Evolutionary conservation across 495 filamentous ascomycete genomes (phyloP), one percentile per base, ranked within the genome.

Genomic region (Penicillium soppii): DNA sequence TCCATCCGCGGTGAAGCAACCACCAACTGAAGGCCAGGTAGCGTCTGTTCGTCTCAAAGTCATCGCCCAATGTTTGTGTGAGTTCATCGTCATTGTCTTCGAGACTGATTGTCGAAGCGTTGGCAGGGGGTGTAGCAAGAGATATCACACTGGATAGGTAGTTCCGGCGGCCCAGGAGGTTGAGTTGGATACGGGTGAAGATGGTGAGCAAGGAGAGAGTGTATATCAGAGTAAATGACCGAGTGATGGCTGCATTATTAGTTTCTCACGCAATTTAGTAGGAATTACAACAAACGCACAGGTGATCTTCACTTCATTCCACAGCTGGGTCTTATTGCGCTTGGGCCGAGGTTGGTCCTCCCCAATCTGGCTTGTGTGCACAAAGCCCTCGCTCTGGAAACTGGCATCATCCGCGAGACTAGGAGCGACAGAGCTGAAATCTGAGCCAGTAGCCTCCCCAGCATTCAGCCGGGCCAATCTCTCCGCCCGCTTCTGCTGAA

Each of bases 21-120:
- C 94, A 97, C 95, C 95, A 99, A 63, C 88, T 92, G 68, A 97
- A 96, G 43, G 90, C 91, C 29, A 99, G 80, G 64, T 97, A 99
- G 56, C 87, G 86, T 51, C 90, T 78, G 69, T 98, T 97, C 30
- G 91, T 94, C 58, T 95, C 91, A 56, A 94, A 94, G 67, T 97
- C 94, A 59, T 86, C 88, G 5, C 91, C 90, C 65, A 95, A 88
- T 6, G 86, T 83, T 54, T 89, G 85, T 30, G 88, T 87, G 9
- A 82, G 72, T 54, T 87, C 89, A 62, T 95, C 90, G 58, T 95
- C 91, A 59, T 90, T 82, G 67, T 97, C 91, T 70, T 96, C 91
- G 9, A 97, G 77, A 53, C 74, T 88, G 64, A 97, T 98, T 0
- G 80, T 84, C 13, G 84, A 81, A 13, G 75, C 75, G 44, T 82